These are phyloP conservation scores for Dovyalis caffra DNA, from an alignment of 345 rosid genomes.

Conservation along the genomic window DNA sequence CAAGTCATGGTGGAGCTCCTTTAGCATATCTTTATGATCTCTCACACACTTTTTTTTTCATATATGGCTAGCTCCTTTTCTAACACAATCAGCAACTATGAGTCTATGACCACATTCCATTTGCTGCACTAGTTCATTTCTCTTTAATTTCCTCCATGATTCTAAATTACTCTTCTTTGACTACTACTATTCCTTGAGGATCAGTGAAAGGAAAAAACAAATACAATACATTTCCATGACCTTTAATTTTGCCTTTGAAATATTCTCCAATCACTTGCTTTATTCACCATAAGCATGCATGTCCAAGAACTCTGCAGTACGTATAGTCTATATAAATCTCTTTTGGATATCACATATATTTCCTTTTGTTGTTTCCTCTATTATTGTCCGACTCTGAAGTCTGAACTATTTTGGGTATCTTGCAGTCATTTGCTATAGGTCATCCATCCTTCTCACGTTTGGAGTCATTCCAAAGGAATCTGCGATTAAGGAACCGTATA, in stretches of 20 bases:
- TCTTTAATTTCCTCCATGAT: not conserved
- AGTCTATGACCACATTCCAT: too few relatives aligned
- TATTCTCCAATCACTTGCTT: not conserved
- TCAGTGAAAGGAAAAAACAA: not conserved
- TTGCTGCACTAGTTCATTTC: not conserved
- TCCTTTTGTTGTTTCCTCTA: slow-evolving; percentile 8
- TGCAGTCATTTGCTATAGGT: not conserved
- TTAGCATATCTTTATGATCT: too few relatives aligned
- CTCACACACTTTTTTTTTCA: too few relatives aligned
- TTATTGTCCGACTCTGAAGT: not conserved
- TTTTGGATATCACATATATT: not conserved
- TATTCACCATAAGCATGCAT: not conserved
- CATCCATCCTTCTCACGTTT: not conserved
- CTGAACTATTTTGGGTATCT: not conserved
- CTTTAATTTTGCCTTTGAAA: not conserved
- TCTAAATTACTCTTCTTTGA: not conserved
- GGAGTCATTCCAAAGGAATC: slow-evolving; percentile 14
- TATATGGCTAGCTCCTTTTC: too few relatives aligned
- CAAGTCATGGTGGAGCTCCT: not conserved
- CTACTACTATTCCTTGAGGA: not conserved
- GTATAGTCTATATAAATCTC: not conserved
- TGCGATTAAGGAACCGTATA: not conserved
- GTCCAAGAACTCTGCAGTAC: not conserved
- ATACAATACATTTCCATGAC: not conserved
- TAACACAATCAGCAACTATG: too few relatives aligned